Base-by-base conservation (phyloP, 768 basidiomycete species). In the Thelephora ganbajun region DNA sequence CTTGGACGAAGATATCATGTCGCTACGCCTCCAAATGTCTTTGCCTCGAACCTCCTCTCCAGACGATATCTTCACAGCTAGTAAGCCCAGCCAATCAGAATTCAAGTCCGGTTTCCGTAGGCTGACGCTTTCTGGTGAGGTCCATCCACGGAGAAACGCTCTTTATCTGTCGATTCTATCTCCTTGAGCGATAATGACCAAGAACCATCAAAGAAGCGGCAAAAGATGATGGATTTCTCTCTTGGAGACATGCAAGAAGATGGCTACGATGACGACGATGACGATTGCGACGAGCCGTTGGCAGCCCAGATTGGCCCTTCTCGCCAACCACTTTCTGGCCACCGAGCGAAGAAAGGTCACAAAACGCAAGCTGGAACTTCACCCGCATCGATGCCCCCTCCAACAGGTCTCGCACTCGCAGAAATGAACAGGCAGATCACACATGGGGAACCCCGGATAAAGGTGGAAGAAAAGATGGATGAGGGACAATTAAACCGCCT, bases 401-500 rank as follows among this genome's bases (percentile, higher is more conserved):
- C 68, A 7, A 64, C 60, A 0, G 69, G 60, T 4, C 59, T 63
- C 16, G 60, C 70, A 41, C 62, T 67, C 12, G 61, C 59, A 11
- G 64, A 65, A 20, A 61, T 68, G 59, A 74, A 76, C 48, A 74
- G 73, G 18, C 55, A 63, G 2, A 71, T 70, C 45, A 67, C 70
- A 19, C 66, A 67, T 37, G 39, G 14, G 18, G 74, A 72, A 18
- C 49, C 71, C 5, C 72, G 70, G 53, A 67, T 84, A 51, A 87
- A 85, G 58, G 60, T 81, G 2, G 87, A 90, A 60, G 87, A 84
- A 43, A 80, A 77, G 59, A 75, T 89, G 72, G 82, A 87, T 44
- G 84, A 84, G 56, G 70, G 73, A 26, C 84, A 89, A 59, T 63
- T 90, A 14, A 77, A 74, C 43, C 74, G 87, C 35, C 69, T 93